phyloP scores from a whole-genome alignment of 306 rosid genomes.

The Cucurbita maxima region DNA sequence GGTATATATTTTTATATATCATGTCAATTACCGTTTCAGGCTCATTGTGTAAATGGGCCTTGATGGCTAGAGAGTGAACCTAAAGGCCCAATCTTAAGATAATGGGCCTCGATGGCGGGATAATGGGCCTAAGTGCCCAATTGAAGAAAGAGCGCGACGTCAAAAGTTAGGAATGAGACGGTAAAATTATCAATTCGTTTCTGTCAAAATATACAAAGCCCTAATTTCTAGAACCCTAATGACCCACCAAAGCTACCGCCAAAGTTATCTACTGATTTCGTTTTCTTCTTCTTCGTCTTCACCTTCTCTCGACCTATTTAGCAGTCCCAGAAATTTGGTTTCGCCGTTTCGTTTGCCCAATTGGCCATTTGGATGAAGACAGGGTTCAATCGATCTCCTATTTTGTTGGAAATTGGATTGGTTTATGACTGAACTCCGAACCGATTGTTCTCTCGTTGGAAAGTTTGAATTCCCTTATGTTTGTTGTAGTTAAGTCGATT shows the following conservation, averaged over 20 bases:
- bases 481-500: background rate
- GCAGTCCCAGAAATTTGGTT: background rate
- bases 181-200: background rate
- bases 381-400: background rate
- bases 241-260: background rate
- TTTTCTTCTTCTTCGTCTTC: background rate
- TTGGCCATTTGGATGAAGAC: background rate
- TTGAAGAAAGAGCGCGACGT: background rate
- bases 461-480: background rate
- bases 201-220: background rate
- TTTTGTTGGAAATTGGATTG: background rate
- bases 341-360: background rate
- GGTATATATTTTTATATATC: too few relatives aligned
- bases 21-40: too few relatives aligned
- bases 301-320: background rate
- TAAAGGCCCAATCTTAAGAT: too few relatives aligned
- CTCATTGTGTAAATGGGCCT: background rate
- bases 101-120: background rate
- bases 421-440: background rate
- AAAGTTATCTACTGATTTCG: background rate
- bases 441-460: background rate
- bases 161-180: background rate
- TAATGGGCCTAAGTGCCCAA: background rate
- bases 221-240: background rate
- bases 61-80: too few relatives aligned